A percentile compares a stretch with the other conserved stretches of the same genome.
Conservation (phyloP, 225 moss, liverwort and hornwort species). For the Pseudisothecium myosuroides region DNA sequence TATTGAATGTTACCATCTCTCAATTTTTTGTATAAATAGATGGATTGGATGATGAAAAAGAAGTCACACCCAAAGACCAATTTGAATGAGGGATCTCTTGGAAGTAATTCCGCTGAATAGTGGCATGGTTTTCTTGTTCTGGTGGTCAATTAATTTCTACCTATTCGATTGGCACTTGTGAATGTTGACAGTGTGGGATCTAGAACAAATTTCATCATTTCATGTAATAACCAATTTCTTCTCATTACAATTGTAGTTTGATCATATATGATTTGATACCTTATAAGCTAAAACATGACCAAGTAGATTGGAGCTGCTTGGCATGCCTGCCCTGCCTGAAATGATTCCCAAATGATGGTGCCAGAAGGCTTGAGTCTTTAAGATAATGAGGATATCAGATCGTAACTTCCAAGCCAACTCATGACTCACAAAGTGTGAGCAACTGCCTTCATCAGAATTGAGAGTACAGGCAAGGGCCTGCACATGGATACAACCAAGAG, state of each 20-base stretch:
- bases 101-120: not conserved
- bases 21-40: not conserved
- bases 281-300: not conserved
- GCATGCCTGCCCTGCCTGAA: not conserved
- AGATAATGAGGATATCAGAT: conserved; percentile 8
- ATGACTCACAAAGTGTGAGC: not conserved
- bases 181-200: not conserved
- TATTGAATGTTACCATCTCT: not conserved
- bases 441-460: not conserved
- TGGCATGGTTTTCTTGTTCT: not conserved
- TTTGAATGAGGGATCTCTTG: not conserved
- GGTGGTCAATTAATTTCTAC: not conserved
- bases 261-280: not conserved
- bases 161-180: too few relatives aligned
- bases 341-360: conserved; percentile 5
- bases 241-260: not conserved
- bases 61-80: too few relatives aligned
- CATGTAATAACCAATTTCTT: not conserved
- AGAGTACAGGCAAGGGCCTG: not conserved
- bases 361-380: not conserved
- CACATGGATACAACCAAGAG: not conserved
- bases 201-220: not conserved
- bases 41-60: not conserved
- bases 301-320: not conserved
- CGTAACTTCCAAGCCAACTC: conserved; percentile 13